Percentiles rank a stretch among this genome's conserved stretches.
phyloP scores from a whole-genome alignment of 768 basidiomycete species.

The Boletellus ananas region DNA sequence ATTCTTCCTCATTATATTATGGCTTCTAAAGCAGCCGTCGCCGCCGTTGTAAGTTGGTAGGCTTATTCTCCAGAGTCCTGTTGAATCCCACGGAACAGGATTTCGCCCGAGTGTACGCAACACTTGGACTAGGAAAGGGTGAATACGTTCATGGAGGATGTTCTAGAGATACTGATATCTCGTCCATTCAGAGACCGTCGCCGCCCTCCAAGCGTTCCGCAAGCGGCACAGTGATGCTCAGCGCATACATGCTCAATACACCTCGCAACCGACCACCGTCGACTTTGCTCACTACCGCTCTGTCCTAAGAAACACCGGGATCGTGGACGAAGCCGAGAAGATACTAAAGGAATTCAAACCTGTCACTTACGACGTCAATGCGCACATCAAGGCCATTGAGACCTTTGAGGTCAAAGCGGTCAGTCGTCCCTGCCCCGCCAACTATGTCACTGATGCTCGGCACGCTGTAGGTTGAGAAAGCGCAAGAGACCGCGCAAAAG shows the following conservation, averaged over 20 bases:
- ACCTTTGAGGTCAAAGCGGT: conserved; percentile 97
- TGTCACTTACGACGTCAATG: conserved; percentile 84
- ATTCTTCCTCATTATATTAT: conserved; percentile 34
- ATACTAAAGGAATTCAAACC: conserved; percentile 87
- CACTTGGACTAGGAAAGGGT: conserved; percentile 86
- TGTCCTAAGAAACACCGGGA: conserved; percentile 85
- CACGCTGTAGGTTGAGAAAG: conserved; percentile 67
- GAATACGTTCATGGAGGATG: not conserved
- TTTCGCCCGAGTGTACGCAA: conserved; percentile 78
- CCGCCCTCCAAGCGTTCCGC: conserved; percentile 91
- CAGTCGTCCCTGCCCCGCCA: conserved; percentile 26
- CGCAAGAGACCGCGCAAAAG: conserved; percentile 84
- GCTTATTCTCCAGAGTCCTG: not conserved
- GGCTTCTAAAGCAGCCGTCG: conserved; percentile 70
- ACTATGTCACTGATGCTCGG: conserved; percentile 1
- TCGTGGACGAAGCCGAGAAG: conserved; percentile 93
- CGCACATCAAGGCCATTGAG: conserved; percentile 93
- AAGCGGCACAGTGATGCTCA: conserved; percentile 91
- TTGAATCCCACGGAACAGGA: conserved; percentile 47
- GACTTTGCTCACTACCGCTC: conserved; percentile 92
- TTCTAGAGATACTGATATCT: not conserved
- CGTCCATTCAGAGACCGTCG: conserved; percentile 68
- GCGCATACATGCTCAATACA: conserved; percentile 59
- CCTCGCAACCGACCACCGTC: conserved; percentile 73
- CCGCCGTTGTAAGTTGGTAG: conserved; percentile 51